Base-by-base conservation (phyloP, 2,329 filamentous ascomycete genomes). In the Delphinella strobiligena region DNA sequence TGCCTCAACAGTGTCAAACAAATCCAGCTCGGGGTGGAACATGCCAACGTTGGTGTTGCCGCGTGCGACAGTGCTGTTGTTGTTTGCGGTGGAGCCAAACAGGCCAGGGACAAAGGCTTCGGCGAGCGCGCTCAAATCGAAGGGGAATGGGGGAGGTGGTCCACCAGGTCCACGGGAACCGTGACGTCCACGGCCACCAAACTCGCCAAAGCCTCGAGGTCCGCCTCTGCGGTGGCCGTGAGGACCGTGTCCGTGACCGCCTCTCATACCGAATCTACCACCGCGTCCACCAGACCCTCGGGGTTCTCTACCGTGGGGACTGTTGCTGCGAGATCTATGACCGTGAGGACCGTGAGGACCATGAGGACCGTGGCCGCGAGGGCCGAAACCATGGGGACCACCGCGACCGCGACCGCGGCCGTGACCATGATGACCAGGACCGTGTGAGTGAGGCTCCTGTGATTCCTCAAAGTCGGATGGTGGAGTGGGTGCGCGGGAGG, bases 1-100 rank as follows among this genome's bases (percentile, higher is more conserved):
- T 11, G 74, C 61, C 22, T 64, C 61, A 5, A 74, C 61, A 4
- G 78, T 81, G 55, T 80, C 74, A 66, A 89, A 91, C 47, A 88
- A 63, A 55, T 93, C 85, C 40, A 79, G 66, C n/a, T 80, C 75
- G 1, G 81, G 44, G 4, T 60, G 58, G 58, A 83, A 81, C 42
- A 65, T 56, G 38, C 54, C 53, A 19, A 47, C 40, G 22, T 27
- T 27, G 29, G 40, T 24, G 34, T 27, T 43, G 18, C 78, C 72
- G 64, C 86, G 86, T 4, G 58, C 55, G 53, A 80, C 78, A 38
- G 62, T 47, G 33, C 40, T 43, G 37, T 41, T 45, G 29, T 40
- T 34, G 30, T 44, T 48, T 29, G 38, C 43, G 38, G 42, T 46
- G 24, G 48, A 37, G 43, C 52, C 58, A 43, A 67, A 63, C 37